Evolutionary conservation across 2,329 filamentous ascomycete species (phyloP).

Genomic region (Monosporascus ibericus): DNA sequence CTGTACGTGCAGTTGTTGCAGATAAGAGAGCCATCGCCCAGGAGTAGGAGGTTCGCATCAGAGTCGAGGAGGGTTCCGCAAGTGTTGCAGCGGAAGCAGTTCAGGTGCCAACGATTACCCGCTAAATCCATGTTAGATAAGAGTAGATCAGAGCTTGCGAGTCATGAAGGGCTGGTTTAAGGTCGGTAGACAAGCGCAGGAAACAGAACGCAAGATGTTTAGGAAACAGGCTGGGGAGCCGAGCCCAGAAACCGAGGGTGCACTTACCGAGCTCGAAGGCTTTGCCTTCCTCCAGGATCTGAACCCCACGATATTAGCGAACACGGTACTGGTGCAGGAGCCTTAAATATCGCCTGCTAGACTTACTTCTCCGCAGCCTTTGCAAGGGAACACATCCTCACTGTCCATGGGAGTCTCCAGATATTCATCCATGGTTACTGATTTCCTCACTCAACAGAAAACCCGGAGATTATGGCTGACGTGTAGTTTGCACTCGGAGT

Average conservation of each 20-base stretch:
- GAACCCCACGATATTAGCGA: slow-evolving; percentile 18
- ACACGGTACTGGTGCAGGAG: slow-evolving; percentile 6
- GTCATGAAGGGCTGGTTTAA: no score
- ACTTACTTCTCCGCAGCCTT: slow-evolving; percentile 84
- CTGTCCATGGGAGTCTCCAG: slow-evolving; percentile 63
- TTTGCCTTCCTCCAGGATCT: slow-evolving; percentile 98
- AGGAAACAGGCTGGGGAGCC: not conserved
- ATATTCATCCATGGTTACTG: slow-evolving; percentile 51
- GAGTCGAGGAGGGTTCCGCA: slow-evolving; percentile 95
- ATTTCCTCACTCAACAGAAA: slow-evolving; percentile 5
- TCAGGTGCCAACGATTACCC: slow-evolving; percentile 95
- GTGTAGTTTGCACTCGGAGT: not conserved
- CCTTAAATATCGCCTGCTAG: slow-evolving; percentile 12
- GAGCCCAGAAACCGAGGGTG: slow-evolving; percentile 1
- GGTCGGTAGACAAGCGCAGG: not conserved
- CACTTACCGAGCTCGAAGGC: slow-evolving; percentile 88
- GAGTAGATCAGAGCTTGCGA: no score
- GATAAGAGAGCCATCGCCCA: slow-evolving; percentile 95
- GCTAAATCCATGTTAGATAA: slow-evolving; percentile 47
- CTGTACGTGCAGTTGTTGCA: slow-evolving; percentile 99
- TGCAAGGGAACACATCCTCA: slow-evolving; percentile 84
- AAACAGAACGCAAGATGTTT: not conserved
- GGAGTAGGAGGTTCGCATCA: slow-evolving; percentile 91
- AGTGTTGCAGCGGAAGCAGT: slow-evolving; percentile 97
- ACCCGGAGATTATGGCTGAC: no score